Conservation (phyloP, 805 yeast genomes). For the Nakazawaea peltata region DNA sequence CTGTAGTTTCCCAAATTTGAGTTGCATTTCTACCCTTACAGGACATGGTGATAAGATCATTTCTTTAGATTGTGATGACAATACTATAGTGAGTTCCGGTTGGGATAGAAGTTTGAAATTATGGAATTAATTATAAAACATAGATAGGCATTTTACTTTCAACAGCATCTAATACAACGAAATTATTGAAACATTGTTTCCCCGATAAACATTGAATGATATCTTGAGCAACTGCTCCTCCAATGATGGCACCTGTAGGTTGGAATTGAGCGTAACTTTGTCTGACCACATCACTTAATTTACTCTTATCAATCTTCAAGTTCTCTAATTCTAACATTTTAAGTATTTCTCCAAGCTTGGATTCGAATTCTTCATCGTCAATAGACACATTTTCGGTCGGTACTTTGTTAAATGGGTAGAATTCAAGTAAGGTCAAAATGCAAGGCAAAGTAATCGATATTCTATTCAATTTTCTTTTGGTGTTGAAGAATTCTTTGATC, state of each 20-base stretch:
- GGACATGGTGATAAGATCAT: conserved; percentile 66
- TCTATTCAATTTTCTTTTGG: conserved; percentile 33
- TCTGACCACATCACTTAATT: conserved; percentile 29
- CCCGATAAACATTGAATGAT: conserved; percentile 69
- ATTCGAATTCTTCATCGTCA: conserved; percentile 20
- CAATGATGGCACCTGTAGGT: conserved; percentile 81
- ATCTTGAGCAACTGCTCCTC: conserved; percentile 88
- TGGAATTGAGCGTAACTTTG: conserved; percentile 62
- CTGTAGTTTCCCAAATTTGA: conserved; percentile 70
- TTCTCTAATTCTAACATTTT: conserved; percentile 35
- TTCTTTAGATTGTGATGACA: conserved; percentile 48
- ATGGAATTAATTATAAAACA: conserved; percentile 43
- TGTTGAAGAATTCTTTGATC: conserved; percentile 16
- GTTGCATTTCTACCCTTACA: conserved; percentile 38
- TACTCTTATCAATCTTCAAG: conserved; percentile 30
- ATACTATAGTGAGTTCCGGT: conserved; percentile 52
- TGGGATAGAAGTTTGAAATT: conserved; percentile 80
- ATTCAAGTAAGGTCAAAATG: conserved; percentile 50
- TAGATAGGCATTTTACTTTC: conserved; percentile 74
- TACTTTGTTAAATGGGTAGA: conserved; percentile 17
- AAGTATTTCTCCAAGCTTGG: conserved; percentile 21
- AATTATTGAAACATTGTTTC: conserved; percentile 72
- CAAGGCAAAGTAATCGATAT: conserved; percentile 53
- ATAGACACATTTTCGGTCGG: conserved; percentile 16
- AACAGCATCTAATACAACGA: conserved; percentile 67